A percentile compares a stretch with the other conserved stretches of the same genome.
These are phyloP conservation scores for Leucaena leucocephala DNA, from an alignment of 306 rosid species.

Conservation along the genomic window DNA sequence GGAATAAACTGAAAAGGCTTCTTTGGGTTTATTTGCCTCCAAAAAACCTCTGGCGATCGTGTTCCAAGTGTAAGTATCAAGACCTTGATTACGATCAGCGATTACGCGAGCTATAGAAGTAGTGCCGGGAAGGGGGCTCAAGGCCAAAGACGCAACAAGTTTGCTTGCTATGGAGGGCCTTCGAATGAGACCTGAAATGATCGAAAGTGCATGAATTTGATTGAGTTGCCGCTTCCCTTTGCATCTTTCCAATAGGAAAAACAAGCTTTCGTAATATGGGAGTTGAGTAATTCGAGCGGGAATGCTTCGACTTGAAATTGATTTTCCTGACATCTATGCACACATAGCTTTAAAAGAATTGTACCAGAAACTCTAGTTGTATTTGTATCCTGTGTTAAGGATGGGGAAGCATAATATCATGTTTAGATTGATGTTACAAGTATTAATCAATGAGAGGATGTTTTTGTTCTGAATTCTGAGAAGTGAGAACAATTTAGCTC, in stretches of 20 bases:
- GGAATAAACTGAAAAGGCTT: conserved; percentile 15
- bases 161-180: conserved; percentile 15
- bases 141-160: conserved; percentile 15
- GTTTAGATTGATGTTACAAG: neutral
- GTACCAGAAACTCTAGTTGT: neutral
- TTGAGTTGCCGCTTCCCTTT: neutral
- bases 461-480: no score
- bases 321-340: neutral
- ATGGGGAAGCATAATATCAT: neutral
- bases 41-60: conserved; percentile 5
- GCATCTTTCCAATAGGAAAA: neutral
- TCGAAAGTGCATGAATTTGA: conserved; percentile 14
- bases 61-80: conserved; percentile 19
- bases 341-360: neutral
- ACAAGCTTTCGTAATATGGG: neutral
- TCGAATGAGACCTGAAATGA: conserved; percentile 21
- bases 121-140: neutral
- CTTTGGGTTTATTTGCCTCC: conserved; percentile 1
- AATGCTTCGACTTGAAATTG: conserved; percentile 7
- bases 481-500: no score
- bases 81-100: conserved; percentile 10
- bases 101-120: neutral
- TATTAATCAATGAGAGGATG: neutral
- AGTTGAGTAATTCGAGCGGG: neutral
- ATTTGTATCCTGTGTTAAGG: neutral